Conservation (phyloP, 352 stramenopile species). For the Phytopythium ostracodes region DNA sequence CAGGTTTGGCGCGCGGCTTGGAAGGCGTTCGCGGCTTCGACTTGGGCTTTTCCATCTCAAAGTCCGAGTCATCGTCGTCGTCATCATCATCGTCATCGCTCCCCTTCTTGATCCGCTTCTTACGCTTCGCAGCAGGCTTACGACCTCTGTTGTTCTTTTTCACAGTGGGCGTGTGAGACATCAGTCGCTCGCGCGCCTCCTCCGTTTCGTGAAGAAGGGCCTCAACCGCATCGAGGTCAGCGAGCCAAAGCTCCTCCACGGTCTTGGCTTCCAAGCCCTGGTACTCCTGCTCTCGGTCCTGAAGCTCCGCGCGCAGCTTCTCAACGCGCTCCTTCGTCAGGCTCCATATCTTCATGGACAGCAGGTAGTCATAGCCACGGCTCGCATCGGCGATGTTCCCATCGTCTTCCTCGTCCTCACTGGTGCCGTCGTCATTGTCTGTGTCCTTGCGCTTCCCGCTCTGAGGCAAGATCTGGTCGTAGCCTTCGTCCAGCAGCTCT, state of each 20-base stretch:
- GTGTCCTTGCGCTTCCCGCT: conserved; percentile 55
- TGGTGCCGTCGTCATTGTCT: conserved; percentile 34
- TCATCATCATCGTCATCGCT: conserved; percentile 25
- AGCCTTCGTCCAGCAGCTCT: conserved; percentile 87
- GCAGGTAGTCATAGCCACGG: conserved; percentile 92
- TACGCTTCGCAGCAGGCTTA: conserved; percentile 44
- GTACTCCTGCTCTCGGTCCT: conserved; percentile 85
- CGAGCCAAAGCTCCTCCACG: conserved; percentile 91
- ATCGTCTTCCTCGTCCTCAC: conserved; percentile 56
- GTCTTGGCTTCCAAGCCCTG: conserved; percentile 38
- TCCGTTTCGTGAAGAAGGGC: conserved; percentile 66
- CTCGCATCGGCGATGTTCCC: conserved; percentile 23
- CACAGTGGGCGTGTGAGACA: conserved; percentile 52
- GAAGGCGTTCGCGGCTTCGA: conserved; percentile 33
- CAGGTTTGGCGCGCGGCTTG: conserved; percentile 33
- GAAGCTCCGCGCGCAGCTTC: conserved; percentile 75
- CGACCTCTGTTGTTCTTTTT: conserved; percentile 42
- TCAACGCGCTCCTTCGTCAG: conserved; percentile 94
- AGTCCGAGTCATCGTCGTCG: conserved; percentile 64
- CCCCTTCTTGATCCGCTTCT: conserved; percentile 37
- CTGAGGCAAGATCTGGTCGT: conserved; percentile 67
- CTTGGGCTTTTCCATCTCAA: conserved; percentile 27
- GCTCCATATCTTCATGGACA: conserved; percentile 94
- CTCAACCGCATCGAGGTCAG: conserved; percentile 91
- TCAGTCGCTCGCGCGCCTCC: conserved; percentile 40